Base-by-base conservation (phyloP, 108 stramenopile genomes). In the Chaetoceros tenuissimus region DNA sequence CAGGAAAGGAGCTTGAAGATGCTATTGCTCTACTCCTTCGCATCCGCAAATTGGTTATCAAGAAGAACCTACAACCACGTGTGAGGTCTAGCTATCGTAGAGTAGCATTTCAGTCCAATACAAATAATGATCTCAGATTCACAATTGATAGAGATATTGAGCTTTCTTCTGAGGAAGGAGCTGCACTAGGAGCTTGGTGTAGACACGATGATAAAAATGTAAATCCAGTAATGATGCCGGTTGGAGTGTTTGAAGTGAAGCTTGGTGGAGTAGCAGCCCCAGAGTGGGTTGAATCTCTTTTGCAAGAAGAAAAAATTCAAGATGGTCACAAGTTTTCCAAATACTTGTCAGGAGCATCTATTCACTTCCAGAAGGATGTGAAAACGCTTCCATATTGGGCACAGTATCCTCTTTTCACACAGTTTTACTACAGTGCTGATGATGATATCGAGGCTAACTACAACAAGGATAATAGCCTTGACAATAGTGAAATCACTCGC, bases 241-340 rank as follows among this genome's bases (percentile, higher is more conserved):
- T 30, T 24, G 26, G 24, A 56, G 66, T 73, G 7, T 64, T 64
- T 55, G 73, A 74, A 45, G 64, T 69, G 20, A 74, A 74, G 31
- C 21, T 74, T 8, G 57, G 67, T 13, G 56, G 67, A 21, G 52
- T 24, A 10, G 61, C 28, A 13, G 52, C 19, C 40, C 72, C 72
- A 13, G n/a, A 21, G 48, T 31, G 19, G 18, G 17, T 65, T 24
- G 40, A 24, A 13, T 55, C 49, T 44, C 24, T 60, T 13, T 17
- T 28, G 40, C 24, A 59, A 0, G 24, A 28, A 30, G 47, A 21
- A 21, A 51, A 34, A 2, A 73, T 73, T 48, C 45, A 46, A 13
- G 50, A 64, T 17, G 67, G 57, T 8, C 22, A 31, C n/a, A 73
- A 73, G 48, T 73, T 73, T 20, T 57, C 55, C 16, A 73, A 73